Conservation (phyloP, 163 green algal species). For the Scenedesmus sp. region DNA sequence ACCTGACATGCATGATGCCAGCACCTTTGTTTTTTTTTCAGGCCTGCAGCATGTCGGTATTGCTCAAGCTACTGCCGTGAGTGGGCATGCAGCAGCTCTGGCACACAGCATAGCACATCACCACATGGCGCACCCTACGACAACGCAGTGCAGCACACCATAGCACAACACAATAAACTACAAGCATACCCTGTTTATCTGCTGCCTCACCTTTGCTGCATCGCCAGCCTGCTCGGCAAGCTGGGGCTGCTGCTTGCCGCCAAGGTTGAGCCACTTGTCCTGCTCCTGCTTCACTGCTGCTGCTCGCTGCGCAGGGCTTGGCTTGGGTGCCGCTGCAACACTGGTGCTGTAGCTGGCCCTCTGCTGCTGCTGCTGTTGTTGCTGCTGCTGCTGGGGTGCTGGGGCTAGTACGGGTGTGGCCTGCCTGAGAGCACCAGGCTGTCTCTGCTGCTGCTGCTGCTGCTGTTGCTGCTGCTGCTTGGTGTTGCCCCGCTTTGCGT, state of each 20-base stretch:
- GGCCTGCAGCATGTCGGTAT: neutral
- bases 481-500: neutral
- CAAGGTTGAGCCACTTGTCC: conserved; percentile 43
- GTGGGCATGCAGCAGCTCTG: neutral
- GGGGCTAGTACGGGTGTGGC: neutral
- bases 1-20: neutral
- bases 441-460: conserved; percentile 14
- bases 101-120: neutral
- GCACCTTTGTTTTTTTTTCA: no score
- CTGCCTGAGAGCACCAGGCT: neutral
- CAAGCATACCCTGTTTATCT: neutral
- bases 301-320: neutral
- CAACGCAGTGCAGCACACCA: neutral
- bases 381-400: conserved; percentile 31
- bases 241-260: conserved; percentile 8
- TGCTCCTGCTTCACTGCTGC: conserved; percentile 28
- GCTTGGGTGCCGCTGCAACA: conserved; percentile 6
- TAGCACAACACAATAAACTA: no score
- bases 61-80: neutral
- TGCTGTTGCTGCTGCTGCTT: neutral
- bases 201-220: neutral
- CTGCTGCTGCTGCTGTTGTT: neutral
- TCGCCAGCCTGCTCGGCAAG: neutral
- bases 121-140: neutral
- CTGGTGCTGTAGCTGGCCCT: conserved; percentile 37